A percentile compares a stretch with the other conserved stretches of the same genome.
These are phyloP conservation scores for Diaporthe amygdali DNA, from an alignment of 2,329 filamentous ascomycete species.

Conservation along the genomic window DNA sequence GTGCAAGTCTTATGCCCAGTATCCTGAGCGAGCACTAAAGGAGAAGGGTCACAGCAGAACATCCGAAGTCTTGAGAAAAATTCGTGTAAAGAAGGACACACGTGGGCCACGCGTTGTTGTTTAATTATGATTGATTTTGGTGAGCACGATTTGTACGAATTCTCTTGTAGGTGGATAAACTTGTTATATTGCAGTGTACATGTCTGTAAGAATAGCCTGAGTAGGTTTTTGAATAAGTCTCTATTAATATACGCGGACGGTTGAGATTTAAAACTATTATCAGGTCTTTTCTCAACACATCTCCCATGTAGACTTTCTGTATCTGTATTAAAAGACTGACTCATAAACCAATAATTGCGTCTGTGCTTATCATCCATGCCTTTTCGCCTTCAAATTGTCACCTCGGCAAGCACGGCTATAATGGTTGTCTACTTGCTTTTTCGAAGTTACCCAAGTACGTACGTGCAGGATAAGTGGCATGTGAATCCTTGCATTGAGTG, in stretches of 20 bases:
- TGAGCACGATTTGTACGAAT: no score
- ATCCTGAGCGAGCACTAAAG: conserved; percentile 9
- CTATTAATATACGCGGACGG: background rate
- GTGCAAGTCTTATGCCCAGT: conserved; percentile 4
- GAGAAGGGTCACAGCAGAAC: conserved; percentile 10
- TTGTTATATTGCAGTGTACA: background rate
- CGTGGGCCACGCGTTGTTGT: background rate
- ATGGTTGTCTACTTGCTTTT: no score
- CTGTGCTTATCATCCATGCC: no score
- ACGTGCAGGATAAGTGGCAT: no score
- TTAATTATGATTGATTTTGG: background rate
- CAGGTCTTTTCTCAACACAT: no score
- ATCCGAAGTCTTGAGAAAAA: background rate
- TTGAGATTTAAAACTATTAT: background rate
- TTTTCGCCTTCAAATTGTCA: no score
- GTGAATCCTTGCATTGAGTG: no score
- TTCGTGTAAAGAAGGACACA: conserved; percentile 1
- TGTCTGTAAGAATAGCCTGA: background rate
- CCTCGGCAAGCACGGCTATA: no score
- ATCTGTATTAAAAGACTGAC: no score
- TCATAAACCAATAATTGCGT: no score
- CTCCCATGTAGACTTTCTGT: no score
- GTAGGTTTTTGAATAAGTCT: background rate
- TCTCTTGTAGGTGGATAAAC: background rate
- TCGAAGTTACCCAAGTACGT: no score